Percentiles rank a stretch among this genome's conserved stretches.
Evolutionary conservation across 2,329 filamentous ascomycete genomes (phyloP).

Genomic region (Diplodia seriata): DNA sequence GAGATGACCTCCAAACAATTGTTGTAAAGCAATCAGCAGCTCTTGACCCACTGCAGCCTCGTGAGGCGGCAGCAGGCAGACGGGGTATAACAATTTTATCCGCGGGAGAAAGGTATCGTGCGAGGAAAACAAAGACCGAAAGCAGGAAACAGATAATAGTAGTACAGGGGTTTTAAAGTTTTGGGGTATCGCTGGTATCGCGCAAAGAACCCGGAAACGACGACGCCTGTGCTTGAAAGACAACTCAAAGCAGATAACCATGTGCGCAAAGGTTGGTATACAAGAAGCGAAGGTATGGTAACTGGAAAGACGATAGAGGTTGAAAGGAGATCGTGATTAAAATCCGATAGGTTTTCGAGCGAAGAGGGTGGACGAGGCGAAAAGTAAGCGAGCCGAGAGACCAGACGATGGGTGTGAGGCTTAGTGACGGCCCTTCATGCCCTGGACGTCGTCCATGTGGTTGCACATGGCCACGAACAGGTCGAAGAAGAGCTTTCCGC

Average conservation of each 20-base stretch:
- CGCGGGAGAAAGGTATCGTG: slow-evolving; percentile 28
- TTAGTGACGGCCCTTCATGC: slow-evolving; percentile 10
- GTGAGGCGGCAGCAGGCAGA: slow-evolving; percentile 5
- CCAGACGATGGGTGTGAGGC: neutral
- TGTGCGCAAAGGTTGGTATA: slow-evolving; percentile 12
- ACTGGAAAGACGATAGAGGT: neutral
- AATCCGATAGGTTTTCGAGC: slow-evolving; percentile 5
- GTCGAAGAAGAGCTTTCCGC: slow-evolving; percentile 89
- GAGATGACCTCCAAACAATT: slow-evolving; percentile 31
- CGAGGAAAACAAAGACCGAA: neutral
- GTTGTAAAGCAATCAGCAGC: slow-evolving; percentile 29
- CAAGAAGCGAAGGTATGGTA: slow-evolving; percentile 26
- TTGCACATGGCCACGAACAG: slow-evolving; percentile 93
- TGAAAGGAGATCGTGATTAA: slow-evolving; percentile 26
- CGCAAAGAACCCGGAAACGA: slow-evolving; percentile 26
- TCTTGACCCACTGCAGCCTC: slow-evolving; percentile 13
- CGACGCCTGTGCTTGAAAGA: slow-evolving; percentile 23
- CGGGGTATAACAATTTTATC: slow-evolving; percentile 45
- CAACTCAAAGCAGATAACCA: slow-evolving; percentile 5
- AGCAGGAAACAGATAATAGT: slow-evolving; percentile 13
- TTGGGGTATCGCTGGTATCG: slow-evolving; percentile 30
- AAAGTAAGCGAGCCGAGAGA: slow-evolving; percentile 16
- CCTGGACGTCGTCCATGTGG: slow-evolving; percentile 65
- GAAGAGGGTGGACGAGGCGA: slow-evolving; percentile 6
- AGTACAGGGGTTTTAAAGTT: slow-evolving; percentile 30